Evolutionary conservation across 495 filamentous ascomycete species (phyloP).

Genomic region (Penicillium ochrochloron): DNA sequence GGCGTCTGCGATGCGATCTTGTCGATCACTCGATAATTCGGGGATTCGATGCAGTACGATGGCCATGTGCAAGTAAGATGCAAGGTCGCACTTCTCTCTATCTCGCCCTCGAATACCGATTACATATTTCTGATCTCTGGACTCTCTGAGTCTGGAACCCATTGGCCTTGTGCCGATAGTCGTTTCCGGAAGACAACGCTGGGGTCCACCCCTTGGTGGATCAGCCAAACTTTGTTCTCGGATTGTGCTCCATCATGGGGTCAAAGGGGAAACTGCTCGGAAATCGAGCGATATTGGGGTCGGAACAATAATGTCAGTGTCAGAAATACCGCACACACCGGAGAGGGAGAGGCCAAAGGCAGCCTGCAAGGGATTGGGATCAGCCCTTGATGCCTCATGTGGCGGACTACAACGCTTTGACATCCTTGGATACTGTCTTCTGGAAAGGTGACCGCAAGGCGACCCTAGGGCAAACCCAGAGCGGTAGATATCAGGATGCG

Average conservation of each 20-base stretch:
- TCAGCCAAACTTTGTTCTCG: conserved; percentile 21
- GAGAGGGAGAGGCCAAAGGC: not conserved
- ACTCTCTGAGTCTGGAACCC: not conserved
- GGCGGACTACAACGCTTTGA: conserved; percentile 22
- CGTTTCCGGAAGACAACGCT: conserved; percentile 27
- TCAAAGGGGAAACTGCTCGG: not conserved
- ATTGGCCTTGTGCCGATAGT: conserved; percentile 11
- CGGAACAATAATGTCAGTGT: not conserved
- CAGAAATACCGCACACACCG: conserved; percentile 1
- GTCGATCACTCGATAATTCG: conserved; percentile 20
- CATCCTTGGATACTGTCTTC: conserved; percentile 24
- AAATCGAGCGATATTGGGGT: not conserved
- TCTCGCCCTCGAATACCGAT: not conserved
- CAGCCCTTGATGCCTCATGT: conserved; percentile 21
- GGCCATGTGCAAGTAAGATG: conserved; percentile 27
- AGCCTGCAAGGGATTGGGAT: conserved; percentile 25
- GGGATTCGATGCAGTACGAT: conserved; percentile 7
- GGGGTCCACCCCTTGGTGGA: conserved; percentile 15
- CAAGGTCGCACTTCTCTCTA: conserved; percentile 17
- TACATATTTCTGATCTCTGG: not conserved
- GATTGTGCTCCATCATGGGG: conserved; percentile 20
- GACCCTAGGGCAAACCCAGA: not conserved
- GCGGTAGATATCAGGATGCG: not conserved
- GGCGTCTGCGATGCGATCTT: conserved; percentile 26
- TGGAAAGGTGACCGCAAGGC: conserved; percentile 19